Evolutionary conservation across 305 asterid species (phyloP), one percentile per base, ranked within the genome.

Genomic region (Fraxinus albicans): DNA sequence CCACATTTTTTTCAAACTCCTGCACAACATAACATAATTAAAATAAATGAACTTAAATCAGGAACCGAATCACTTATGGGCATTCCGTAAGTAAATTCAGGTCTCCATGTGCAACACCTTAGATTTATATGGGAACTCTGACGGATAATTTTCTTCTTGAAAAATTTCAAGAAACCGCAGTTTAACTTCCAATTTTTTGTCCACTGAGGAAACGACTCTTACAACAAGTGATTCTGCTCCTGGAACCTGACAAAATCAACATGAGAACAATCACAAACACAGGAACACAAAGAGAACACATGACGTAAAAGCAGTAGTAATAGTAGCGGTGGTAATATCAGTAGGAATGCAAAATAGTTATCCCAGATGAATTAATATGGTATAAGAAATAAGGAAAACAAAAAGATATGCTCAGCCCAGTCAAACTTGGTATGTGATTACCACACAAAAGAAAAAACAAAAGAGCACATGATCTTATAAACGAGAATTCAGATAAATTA

Each of bases 161-260:
- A 93, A 96, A 75, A 96, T 96, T 58, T 94, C 99, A 86, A 92
- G 97, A 87, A 96, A 92, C 76, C 98, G 94, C 47, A 96, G 90
- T 73, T 94, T 96, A 2, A 96, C 98, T 84, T 96, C 98, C 93
- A 96, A 89, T 88, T 93, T 96, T 86, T 93, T 96, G 94, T 96
- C 99, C 88, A 96, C 98, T 60, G 98, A 94, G 75, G 98, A 96
- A 55, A 96, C 99, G 81, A 96, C 96, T 88, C 99, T 87, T 27
- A 96, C 93, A 77, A 96, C 98, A 88, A 96, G 99, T 82, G 94
- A 94, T 67, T 94, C 98, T 60, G 95, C 99, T 87, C 97, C 99
- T 44, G 97, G 97, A 85, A 96, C 94, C 99, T 96, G 93, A 35
- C 36, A 87, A 86, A 34, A 77, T 77, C 80, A 77, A 82, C 77